Conservation (phyloP, 73 alveolate genomes). For the Tetrahymena borealis region DNA sequence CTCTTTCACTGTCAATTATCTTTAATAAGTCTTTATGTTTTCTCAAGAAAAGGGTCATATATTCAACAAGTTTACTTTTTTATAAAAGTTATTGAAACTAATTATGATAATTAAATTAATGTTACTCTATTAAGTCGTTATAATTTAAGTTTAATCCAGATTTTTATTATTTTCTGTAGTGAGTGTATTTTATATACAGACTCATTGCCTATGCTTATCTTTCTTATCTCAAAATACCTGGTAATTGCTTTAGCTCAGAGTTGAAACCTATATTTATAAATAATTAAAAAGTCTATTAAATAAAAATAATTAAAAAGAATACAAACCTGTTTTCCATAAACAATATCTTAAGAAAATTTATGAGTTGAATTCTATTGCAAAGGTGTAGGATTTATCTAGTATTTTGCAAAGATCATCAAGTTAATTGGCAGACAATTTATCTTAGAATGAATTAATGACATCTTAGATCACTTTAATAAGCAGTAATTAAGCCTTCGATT, state of each 20-base stretch:
- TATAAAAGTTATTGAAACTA: background rate
- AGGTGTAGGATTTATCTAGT: conserved; percentile 3
- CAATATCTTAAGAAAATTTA: conserved; percentile 16
- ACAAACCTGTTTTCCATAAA: conserved; percentile 12
- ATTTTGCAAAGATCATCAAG: background rate
- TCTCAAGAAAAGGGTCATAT: background rate
- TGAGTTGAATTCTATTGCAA: conserved; percentile 25
- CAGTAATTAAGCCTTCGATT: conserved; percentile 11
- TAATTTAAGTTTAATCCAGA: background rate
- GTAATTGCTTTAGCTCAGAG: conserved; percentile 12
- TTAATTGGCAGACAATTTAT: conserved; percentile 6
- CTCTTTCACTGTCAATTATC: background rate
- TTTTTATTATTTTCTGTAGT: background rate
- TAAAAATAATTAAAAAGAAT: background rate
- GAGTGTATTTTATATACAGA: conserved; percentile 11
- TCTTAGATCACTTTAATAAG: conserved; percentile 12
- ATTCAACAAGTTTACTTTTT: background rate
- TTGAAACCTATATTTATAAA: background rate
- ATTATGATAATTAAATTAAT: background rate
- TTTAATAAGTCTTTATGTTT: background rate
- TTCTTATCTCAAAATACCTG: conserved; percentile 31
- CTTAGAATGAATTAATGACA: background rate
- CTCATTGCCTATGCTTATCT: conserved; percentile 37
- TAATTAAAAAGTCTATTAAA: background rate
- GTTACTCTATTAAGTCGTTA: background rate